phyloP scores from a whole-genome alignment of 768 basidiomycete species.

The Tylopilus balloui region DNA sequence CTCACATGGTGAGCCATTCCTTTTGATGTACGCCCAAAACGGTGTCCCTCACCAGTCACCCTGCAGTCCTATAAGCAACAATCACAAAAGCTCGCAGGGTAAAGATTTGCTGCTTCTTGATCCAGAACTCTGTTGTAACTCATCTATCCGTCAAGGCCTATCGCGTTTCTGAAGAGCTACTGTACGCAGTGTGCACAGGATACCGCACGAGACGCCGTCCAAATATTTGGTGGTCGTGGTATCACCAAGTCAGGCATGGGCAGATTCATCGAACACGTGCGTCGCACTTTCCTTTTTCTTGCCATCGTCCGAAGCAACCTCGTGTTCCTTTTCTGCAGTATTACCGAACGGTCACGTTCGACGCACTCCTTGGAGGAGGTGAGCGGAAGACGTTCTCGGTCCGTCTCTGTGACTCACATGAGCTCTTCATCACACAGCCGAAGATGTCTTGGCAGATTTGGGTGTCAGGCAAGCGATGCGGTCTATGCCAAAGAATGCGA shows the following conservation, averaged over 20 bases:
- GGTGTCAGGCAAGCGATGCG: constrained; percentile 80
- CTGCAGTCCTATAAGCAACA: constrained; percentile 65
- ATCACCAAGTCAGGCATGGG: constrained; percentile 78
- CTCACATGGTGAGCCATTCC: constrained; percentile 55
- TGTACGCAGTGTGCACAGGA: constrained; percentile 72
- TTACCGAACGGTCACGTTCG: constrained; percentile 31
- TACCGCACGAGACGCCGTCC: constrained; percentile 71
- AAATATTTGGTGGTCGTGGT: constrained; percentile 83
- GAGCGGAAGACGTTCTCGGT: constrained; percentile 7
- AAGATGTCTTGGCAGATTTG: constrained; percentile 72
- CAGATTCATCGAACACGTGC: constrained; percentile 50
- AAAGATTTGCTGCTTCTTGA: constrained; percentile 10
- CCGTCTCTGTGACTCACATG: neutral
- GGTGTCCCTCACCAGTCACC: constrained; percentile 1
- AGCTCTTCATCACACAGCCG: constrained; percentile 37
- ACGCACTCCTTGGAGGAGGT: constrained; percentile 64
- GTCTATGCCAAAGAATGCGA: constrained; percentile 63
- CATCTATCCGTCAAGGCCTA: constrained; percentile 43
- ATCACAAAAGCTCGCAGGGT: constrained; percentile 70
- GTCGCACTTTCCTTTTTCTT: constrained; percentile 8
- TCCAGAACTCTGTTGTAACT: neutral
- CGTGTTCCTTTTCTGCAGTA: constrained; percentile 25
- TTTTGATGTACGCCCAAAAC: too few species aligned
- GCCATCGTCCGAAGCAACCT: neutral
- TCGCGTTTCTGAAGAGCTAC: constrained; percentile 77